These are phyloP conservation scores for Acer campestre DNA, from an alignment of 345 rosid genomes.

Conservation along the genomic window DNA sequence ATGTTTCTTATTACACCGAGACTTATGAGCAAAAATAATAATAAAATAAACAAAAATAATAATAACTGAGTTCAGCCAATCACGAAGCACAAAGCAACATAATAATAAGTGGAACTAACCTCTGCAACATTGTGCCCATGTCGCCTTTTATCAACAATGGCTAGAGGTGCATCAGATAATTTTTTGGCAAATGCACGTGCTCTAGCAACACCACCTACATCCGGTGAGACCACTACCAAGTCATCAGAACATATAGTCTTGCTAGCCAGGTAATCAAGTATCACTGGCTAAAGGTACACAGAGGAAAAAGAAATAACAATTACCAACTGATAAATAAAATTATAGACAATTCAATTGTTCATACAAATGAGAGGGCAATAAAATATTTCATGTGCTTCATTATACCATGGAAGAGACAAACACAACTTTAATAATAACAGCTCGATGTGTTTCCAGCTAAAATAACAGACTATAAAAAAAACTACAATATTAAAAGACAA, in stretches of 20 bases:
- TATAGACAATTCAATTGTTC: neutral
- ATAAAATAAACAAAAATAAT: neutral
- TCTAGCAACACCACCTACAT: conserved; percentile 97
- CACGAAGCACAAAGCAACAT: neutral
- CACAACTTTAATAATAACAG: conserved; percentile 1
- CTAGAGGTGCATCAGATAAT: conserved; percentile 93
- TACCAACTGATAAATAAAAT: conserved; percentile 1
- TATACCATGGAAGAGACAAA: neutral
- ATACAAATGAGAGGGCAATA: neutral
- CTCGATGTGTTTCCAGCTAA: neutral
- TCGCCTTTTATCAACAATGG: conserved; percentile 96
- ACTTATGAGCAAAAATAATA: neutral
- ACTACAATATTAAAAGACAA: neutral
- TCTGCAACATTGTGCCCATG: conserved; percentile 98
- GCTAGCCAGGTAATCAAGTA: conserved; percentile 97
- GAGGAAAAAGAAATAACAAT: conserved; percentile 3
- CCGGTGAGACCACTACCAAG: conserved; percentile 96
- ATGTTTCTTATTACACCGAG: neutral
- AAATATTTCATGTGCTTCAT: neutral
- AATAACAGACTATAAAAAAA: neutral
- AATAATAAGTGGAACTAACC: conserved; percentile 42
- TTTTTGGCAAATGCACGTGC: conserved; percentile 98
- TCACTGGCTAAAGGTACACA: conserved; percentile 70
- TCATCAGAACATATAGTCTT: conserved; percentile 82
- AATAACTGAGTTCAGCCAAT: neutral